Percentiles rank a stretch among this genome's conserved stretches.
Evolutionary conservation across 352 stramenopile genomes (phyloP).

Genomic region (Halophytophthora polymorphica): DNA sequence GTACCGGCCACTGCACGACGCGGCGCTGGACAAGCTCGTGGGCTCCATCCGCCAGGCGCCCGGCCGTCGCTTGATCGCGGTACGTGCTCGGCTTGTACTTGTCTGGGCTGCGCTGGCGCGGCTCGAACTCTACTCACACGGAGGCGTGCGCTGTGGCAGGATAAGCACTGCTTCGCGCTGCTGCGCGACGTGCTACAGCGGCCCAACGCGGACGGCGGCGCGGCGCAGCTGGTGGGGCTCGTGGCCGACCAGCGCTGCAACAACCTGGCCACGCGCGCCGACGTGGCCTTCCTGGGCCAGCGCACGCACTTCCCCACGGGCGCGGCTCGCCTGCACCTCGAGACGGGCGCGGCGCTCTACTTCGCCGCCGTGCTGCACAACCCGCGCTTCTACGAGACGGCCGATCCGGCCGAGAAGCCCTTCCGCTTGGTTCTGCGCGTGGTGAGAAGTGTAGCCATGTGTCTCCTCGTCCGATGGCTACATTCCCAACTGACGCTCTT

Average conservation of each 20-base stretch:
- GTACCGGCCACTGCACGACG: slow-evolving; percentile 51
- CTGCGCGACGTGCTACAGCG: slow-evolving; percentile 25
- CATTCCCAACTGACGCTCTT: neutral
- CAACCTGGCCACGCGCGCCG: slow-evolving; percentile 10
- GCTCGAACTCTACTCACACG: neutral
- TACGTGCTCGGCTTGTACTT: slow-evolving; percentile 20
- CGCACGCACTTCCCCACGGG: slow-evolving; percentile 37
- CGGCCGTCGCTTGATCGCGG: slow-evolving; percentile 35
- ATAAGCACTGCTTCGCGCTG: slow-evolving; percentile 50
- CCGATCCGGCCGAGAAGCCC: slow-evolving; percentile 21
- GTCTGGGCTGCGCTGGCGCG: neutral
- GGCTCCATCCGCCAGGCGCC: slow-evolving; percentile 27
- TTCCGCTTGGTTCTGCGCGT: slow-evolving; percentile 39
- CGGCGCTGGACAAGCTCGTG: slow-evolving; percentile 34
- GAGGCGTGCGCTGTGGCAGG: slow-evolving; percentile 15
- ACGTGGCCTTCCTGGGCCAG: slow-evolving; percentile 44
- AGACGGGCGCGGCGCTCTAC: slow-evolving; percentile 33
- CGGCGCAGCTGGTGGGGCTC: slow-evolving; percentile 39
- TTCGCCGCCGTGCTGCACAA: slow-evolving; percentile 50
- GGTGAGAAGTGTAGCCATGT: slow-evolving; percentile 20
- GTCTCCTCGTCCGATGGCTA: no score
- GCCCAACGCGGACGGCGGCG: slow-evolving; percentile 1
- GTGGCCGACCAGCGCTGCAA: slow-evolving; percentile 47
- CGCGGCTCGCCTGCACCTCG: slow-evolving; percentile 33
- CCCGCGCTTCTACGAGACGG: slow-evolving; percentile 17